Conservation (phyloP, 2,329 filamentous ascomycete species). For the Capronia coronata region DNA sequence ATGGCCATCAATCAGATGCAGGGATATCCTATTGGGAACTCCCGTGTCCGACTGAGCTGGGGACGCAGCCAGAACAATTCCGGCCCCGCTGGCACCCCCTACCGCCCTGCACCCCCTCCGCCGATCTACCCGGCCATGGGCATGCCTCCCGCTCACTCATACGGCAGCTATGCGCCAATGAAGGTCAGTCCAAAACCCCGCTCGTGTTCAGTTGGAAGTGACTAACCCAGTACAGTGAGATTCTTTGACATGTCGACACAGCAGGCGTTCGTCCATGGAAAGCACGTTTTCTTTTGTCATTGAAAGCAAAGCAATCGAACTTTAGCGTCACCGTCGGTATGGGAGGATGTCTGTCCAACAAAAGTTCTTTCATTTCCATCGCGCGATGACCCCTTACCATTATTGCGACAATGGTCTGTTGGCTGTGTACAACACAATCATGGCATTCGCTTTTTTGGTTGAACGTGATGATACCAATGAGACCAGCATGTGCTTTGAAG, state of each 20-base stretch:
- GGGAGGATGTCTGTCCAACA: constrained; percentile 25
- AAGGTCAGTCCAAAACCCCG: constrained; percentile 46
- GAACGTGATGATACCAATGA: constrained; percentile 22
- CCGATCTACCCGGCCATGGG: constrained; percentile 66
- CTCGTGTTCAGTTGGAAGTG: neutral
- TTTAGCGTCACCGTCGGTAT: constrained; percentile 28
- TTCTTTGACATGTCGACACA: constrained; percentile 14
- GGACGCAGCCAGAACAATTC: constrained; percentile 99
- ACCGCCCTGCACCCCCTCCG: constrained; percentile 82
- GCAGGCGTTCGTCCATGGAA: constrained; percentile 23
- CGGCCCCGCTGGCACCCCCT: constrained; percentile 87
- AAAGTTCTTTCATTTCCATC: constrained; percentile 24
- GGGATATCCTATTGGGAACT: constrained; percentile 98
- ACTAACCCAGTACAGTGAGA: constrained; percentile 19
- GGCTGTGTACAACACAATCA: constrained; percentile 26
- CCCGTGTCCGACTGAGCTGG: constrained; percentile 94
- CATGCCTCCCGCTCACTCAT: constrained; percentile 58
- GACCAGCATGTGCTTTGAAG: constrained; percentile 22
- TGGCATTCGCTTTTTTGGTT: constrained; percentile 23
- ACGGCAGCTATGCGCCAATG: constrained; percentile 61
- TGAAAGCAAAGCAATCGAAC: constrained; percentile 24
- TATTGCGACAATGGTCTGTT: constrained; percentile 17
- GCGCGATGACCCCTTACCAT: constrained; percentile 23
- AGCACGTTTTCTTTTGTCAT: constrained; percentile 24
- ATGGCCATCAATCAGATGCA: constrained; percentile 99